Conservation (phyloP, 2,329 filamentous ascomycete species). For the Colletotrichum tabaci region DNA sequence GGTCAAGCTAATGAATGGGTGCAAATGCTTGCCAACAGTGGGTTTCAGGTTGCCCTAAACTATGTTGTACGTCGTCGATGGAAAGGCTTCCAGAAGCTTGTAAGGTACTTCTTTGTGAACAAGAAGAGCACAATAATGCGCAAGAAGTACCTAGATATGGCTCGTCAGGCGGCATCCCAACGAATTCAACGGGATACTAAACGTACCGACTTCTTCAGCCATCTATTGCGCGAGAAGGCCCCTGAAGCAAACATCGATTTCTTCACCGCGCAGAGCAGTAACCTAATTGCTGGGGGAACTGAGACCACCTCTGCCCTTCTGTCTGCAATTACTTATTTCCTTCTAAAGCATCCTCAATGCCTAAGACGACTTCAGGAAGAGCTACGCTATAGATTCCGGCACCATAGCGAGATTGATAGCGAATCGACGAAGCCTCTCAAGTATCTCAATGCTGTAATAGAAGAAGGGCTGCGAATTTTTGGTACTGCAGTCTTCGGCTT, state of each 20-base stretch:
- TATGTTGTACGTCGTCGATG: conserved; percentile 12
- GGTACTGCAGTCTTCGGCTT: conserved; percentile 9
- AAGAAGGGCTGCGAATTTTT: conserved; percentile 30
- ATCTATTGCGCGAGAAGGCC: conserved; percentile 19
- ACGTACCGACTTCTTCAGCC: conserved; percentile 22
- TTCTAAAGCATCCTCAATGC: conserved; percentile 2
- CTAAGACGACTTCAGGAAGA: conserved; percentile 11
- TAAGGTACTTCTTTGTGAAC: conserved; percentile 3
- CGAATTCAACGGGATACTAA: conserved; percentile 6
- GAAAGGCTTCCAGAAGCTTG: neutral
- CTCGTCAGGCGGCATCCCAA: neutral
- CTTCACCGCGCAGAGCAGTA: conserved; percentile 6
- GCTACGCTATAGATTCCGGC: neutral
- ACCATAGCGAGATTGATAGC: neutral
- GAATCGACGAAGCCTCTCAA: conserved; percentile 16
- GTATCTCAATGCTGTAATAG: conserved; percentile 12
- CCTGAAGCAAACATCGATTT: conserved; percentile 21
- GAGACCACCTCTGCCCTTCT: conserved; percentile 16
- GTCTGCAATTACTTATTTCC: conserved; percentile 12
- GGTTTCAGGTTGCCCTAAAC: conserved; percentile 13
- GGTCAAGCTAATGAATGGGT: conserved; percentile 19
- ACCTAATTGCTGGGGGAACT: conserved; percentile 8
- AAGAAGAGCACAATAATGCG: conserved; percentile 22
- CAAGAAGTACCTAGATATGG: neutral
- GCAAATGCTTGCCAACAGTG: conserved; percentile 16